Percentiles rank a stretch among this genome's conserved stretches.
Conservation (phyloP, 2,329 filamentous ascomycete genomes). For the Nigrograna mackinnonii region DNA sequence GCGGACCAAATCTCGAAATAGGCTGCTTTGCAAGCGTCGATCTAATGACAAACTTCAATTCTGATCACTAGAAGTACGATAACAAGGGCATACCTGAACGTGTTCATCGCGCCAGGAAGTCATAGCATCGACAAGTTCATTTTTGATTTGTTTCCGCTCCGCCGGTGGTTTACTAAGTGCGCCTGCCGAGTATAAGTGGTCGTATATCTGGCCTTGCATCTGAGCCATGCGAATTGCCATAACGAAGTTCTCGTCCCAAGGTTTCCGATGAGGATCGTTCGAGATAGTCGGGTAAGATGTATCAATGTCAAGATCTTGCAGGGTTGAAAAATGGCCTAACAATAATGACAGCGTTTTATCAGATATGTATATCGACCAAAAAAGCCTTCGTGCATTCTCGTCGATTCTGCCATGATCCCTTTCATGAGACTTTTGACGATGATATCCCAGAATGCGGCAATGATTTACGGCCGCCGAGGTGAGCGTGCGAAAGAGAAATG, state of each 20-base stretch:
- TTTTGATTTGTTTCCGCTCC: not conserved
- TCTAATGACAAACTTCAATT: not conserved
- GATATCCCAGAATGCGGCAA: not conserved
- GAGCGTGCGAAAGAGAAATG: not conserved
- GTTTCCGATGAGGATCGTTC: not conserved
- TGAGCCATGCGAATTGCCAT: not conserved
- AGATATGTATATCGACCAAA: not conserved
- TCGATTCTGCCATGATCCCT: not conserved
- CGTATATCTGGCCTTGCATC: not conserved
- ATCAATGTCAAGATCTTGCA: not conserved
- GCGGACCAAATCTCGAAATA: not conserved
- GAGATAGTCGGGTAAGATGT: not conserved
- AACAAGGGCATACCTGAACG: not conserved
- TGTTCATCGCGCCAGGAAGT: not conserved
- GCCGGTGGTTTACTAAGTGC: not conserved
- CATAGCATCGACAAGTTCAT: not conserved
- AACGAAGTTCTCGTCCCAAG: not conserved
- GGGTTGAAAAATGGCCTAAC: not conserved
- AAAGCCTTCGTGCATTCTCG: not conserved
- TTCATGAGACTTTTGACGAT: not conserved
- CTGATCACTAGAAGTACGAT: not conserved
- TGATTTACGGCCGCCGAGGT: not conserved
- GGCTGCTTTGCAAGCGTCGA: not conserved
- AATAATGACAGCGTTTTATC: not conserved
- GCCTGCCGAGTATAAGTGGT: not conserved